Evolutionary conservation across 345 rosid genomes (phyloP).

Genomic region (Eucalyptus cladocalyx): DNA sequence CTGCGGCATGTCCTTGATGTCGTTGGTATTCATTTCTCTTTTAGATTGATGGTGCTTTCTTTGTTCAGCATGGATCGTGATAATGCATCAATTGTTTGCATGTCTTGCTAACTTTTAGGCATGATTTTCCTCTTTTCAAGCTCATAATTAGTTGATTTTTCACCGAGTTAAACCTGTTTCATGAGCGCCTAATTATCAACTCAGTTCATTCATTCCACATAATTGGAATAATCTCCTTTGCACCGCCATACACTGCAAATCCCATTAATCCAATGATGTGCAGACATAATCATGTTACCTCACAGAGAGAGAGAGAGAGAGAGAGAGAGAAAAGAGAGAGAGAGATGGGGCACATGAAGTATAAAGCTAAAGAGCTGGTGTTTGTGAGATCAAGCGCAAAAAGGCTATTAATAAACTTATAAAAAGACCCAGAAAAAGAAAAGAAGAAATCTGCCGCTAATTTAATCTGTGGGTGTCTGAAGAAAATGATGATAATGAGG

Average conservation of each 20-base stretch:
- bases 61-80: constrained; percentile 5
- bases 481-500: not conserved
- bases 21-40: not conserved
- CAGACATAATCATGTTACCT: not conserved
- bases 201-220: not conserved
- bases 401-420: not conserved
- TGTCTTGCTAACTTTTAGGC: not conserved
- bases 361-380: not conserved
- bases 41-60: not conserved
- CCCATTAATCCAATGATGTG: not conserved
- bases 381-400: not conserved
- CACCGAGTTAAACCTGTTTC: not conserved
- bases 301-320: not conserved
- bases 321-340: not conserved
- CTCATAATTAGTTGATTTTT: constrained; percentile 38
- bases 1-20: not conserved
- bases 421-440: not conserved
- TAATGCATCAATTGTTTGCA: constrained; percentile 24
- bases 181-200: not conserved
- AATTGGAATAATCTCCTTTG: not conserved
- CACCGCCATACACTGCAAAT: not conserved
- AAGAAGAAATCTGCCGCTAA: not conserved
- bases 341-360: not conserved
- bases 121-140: not conserved
- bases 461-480: not conserved